phyloP scores from a whole-genome alignment of 169 alveolate species.

The Plasmodium inui region DNA sequence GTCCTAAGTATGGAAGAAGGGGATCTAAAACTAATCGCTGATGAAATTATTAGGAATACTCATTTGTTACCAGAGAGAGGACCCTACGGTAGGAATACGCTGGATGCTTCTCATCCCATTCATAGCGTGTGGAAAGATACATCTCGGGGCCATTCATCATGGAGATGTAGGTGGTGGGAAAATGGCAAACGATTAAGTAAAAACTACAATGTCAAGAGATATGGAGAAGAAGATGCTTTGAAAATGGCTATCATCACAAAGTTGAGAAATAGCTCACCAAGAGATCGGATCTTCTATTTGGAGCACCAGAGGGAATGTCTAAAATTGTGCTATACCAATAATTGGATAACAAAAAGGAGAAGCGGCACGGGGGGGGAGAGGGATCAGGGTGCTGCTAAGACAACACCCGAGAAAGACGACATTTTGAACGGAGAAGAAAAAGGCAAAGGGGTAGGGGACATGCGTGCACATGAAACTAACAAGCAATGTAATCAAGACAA shows the following conservation, averaged over 20 bases:
- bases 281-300: conserved; percentile 79
- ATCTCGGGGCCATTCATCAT: conserved; percentile 84
- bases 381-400: background rate
- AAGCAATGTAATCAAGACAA: background rate
- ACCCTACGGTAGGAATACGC: conserved; percentile 80
- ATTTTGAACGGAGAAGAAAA: background rate
- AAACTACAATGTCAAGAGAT: conserved; percentile 85
- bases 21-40: conserved; percentile 78
- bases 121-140: conserved; percentile 87
- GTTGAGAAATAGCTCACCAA: conserved; percentile 83
- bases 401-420: background rate
- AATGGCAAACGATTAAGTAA: conserved; percentile 85
- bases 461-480: background rate
- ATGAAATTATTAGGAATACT: conserved; percentile 81
- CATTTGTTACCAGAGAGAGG: conserved; percentile 82
- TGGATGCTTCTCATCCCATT: conserved; percentile 84
- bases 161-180: conserved; percentile 90
- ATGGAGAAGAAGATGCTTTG: conserved; percentile 84
- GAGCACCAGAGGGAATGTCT: conserved; percentile 83
- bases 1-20: conserved; percentile 76
- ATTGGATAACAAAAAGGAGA: conserved; percentile 10
- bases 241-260: conserved; percentile 87
- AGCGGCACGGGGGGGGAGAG: background rate
- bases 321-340: conserved; percentile 45
- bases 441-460: background rate